A percentile compares a stretch with the other conserved stretches of the same genome.
phyloP scores from a whole-genome alignment of 2,329 filamentous ascomycete genomes.

The Emergomyces orientalis region DNA sequence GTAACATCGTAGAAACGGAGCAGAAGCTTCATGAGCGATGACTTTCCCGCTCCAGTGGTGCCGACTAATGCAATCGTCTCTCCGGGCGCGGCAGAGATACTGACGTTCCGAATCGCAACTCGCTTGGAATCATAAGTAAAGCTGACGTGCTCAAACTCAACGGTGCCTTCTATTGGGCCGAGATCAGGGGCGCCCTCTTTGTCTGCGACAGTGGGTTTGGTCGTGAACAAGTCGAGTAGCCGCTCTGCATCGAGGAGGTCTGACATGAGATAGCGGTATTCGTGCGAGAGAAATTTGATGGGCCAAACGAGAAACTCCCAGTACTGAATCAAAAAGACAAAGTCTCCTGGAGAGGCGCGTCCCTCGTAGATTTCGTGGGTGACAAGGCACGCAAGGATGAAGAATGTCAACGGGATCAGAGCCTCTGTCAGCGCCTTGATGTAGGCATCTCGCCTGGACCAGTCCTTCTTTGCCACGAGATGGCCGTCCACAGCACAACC shows the following conservation, averaged over 20 bases:
- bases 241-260: background rate
- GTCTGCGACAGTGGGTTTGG: background rate
- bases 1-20: background rate
- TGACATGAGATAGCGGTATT: background rate
- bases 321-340: background rate
- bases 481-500: background rate
- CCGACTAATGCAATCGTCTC: constrained; percentile 1
- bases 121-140: background rate
- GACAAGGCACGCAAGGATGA: background rate
- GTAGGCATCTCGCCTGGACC: background rate
- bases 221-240: background rate
- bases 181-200: background rate
- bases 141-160: background rate
- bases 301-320: background rate
- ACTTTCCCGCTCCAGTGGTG: background rate
- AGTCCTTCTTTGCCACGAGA: background rate
- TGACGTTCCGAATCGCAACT: background rate
- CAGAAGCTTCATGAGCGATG: constrained; percentile 1
- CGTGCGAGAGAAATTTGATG: background rate
- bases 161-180: background rate
- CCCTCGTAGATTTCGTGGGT: background rate
- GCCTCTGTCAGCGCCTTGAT: background rate
- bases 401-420: background rate
- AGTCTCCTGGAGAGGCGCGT: background rate
- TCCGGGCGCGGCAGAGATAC: background rate